These are phyloP conservation scores for Mycena epipterygia DNA, from an alignment of 768 basidiomycete genomes.

Conservation along the genomic window DNA sequence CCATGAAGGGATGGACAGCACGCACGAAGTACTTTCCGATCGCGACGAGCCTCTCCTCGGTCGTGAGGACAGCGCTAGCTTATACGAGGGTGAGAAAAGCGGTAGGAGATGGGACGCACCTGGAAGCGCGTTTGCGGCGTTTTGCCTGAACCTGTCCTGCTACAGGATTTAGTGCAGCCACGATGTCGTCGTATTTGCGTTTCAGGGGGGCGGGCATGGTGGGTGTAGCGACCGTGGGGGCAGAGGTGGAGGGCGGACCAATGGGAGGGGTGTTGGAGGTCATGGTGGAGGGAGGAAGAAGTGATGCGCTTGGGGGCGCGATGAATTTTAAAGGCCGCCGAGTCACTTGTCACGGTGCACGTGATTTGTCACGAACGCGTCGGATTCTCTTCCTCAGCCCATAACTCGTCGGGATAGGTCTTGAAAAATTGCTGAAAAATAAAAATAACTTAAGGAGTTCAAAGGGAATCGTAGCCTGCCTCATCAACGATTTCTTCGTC, in stretches of 20 bases:
- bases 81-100: too few relatives aligned
- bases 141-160: too few relatives aligned
- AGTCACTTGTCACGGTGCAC: not conserved
- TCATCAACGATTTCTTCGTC: not conserved
- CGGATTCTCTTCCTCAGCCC: too few relatives aligned
- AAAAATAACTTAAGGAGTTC: not conserved
- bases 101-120: too few relatives aligned
- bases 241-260: not conserved
- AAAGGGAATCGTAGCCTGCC: not conserved
- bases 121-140: not conserved
- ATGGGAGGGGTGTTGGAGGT: not conserved
- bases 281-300: slow-evolving; percentile 8
- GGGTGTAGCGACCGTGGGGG: not conserved
- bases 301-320: not conserved
- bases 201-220: not conserved
- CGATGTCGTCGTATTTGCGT: not conserved
- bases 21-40: not conserved
- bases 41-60: too few relatives aligned
- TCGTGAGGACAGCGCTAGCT: too few relatives aligned
- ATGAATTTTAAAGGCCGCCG: not conserved
- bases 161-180: not conserved
- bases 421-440: not conserved
- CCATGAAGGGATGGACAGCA: not conserved
- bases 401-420: too few relatives aligned
- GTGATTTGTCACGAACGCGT: too few relatives aligned